Evolutionary conservation across 257 asterid genomes (phyloP).

Genomic region (Solanum gracilifrons): DNA sequence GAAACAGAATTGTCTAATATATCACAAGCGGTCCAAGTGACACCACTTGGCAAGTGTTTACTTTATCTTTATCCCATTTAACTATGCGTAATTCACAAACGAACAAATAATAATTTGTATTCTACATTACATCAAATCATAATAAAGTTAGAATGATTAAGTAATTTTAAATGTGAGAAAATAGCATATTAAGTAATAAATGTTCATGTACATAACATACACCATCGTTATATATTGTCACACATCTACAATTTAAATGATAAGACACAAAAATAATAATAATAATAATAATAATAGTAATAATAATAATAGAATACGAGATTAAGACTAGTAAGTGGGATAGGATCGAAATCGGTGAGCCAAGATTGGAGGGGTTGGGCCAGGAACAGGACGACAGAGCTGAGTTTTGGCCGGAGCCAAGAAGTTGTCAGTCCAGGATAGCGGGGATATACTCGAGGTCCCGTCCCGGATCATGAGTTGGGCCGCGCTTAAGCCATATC

Average conservation of each 20-base stretch:
- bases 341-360: accelerated
- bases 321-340: background rate
- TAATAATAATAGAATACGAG: background rate
- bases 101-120: background rate
- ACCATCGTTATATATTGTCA: background rate
- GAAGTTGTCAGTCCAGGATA: background rate
- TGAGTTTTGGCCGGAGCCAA: background rate
- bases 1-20: background rate
- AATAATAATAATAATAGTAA: too few relatives aligned
- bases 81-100: background rate
- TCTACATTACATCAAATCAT: background rate
- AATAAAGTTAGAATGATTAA: background rate
- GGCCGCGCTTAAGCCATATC: background rate
- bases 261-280: background rate
- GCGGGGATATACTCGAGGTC: background rate
- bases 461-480: background rate
- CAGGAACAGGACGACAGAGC: background rate
- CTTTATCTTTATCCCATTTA: background rate
- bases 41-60: background rate
- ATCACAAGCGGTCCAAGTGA: background rate
- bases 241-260: background rate
- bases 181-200: background rate
- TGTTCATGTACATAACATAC: background rate
- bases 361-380: background rate
- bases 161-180: background rate